These are phyloP conservation scores for Trifolium fragiferum DNA, from an alignment of 306 rosid genomes.

Conservation along the genomic window DNA sequence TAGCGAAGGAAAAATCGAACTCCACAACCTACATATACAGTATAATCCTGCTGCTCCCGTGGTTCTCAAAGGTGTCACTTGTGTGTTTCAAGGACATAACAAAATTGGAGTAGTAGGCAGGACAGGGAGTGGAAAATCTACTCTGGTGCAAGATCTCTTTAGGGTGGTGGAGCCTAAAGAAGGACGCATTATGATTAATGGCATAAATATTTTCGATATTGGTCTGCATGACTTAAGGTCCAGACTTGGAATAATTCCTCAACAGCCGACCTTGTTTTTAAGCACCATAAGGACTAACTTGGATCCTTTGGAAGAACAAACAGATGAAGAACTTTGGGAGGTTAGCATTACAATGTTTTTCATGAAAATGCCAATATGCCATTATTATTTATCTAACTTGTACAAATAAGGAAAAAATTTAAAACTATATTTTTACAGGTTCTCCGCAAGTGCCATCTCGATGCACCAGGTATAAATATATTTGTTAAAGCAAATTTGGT, in stretches of 20 bases:
- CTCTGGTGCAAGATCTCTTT: not conserved
- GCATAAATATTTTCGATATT: not conserved
- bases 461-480: too few relatives aligned
- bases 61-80: not conserved
- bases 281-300: not conserved
- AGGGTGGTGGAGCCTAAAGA: not conserved
- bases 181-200: not conserved
- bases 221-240: not conserved
- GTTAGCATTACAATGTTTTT: not conserved
- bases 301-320: not conserved
- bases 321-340: not conserved
- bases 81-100: not conserved
- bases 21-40: constrained; percentile 26
- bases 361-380: not conserved
- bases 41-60: not conserved
- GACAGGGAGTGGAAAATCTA: not conserved
- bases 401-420: too few relatives aligned
- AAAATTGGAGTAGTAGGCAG: not conserved
- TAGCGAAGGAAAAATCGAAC: constrained; percentile 53
- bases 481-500: too few relatives aligned
- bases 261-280: not conserved
- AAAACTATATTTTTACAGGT: too few relatives aligned
- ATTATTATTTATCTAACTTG: too few relatives aligned
- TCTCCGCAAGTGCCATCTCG: too few relatives aligned
- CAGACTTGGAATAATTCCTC: not conserved